Percentiles rank a stretch among this genome's conserved stretches.
These are phyloP conservation scores for Mucor piriformis DNA, from an alignment of 371 early-diverging fungal genomes.

Conservation along the genomic window DNA sequence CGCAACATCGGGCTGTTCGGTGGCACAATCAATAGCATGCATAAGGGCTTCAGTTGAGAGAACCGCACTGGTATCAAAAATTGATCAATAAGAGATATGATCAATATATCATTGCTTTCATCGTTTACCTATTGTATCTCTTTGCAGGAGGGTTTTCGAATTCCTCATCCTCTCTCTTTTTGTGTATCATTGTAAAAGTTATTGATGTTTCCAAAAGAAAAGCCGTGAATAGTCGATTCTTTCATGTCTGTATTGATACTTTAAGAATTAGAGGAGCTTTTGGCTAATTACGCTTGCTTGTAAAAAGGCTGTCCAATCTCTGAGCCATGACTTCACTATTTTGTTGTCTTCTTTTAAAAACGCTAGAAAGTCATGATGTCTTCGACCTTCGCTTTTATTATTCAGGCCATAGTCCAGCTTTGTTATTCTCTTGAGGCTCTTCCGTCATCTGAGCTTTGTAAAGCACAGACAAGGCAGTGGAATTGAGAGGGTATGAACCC, in stretches of 20 bases:
- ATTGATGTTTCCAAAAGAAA: conserved; percentile 5
- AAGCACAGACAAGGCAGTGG: too few species aligned
- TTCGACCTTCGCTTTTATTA: too few species aligned
- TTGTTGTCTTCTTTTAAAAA: conserved; percentile 3
- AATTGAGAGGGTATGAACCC: too few species aligned
- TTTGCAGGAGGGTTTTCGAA: conserved; percentile 2
- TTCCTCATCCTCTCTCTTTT: conserved; percentile 2
- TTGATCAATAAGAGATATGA: not conserved
- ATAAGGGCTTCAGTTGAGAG: too few species aligned
- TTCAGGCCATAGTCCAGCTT: too few species aligned
- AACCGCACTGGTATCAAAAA: too few species aligned
- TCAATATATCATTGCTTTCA: too few species aligned
- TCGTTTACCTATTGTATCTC: conserved; percentile 6
- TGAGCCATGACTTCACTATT: not conserved
- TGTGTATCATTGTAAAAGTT: not conserved
- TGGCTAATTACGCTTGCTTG: not conserved
- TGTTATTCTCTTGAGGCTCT: too few species aligned
- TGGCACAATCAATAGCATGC: not conserved
- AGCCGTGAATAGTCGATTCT: not conserved
- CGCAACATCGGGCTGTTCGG: not conserved
- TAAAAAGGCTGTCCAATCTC: not conserved
- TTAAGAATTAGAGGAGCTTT: not conserved
- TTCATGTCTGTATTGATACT: conserved; percentile 1
- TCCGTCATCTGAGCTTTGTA: too few species aligned
- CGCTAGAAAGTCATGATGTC: too few species aligned